A percentile compares a stretch with the other conserved stretches of the same genome.
phyloP scores from a whole-genome alignment of 2,329 filamentous ascomycete genomes.

The Dothideomycetes sp. region DNA sequence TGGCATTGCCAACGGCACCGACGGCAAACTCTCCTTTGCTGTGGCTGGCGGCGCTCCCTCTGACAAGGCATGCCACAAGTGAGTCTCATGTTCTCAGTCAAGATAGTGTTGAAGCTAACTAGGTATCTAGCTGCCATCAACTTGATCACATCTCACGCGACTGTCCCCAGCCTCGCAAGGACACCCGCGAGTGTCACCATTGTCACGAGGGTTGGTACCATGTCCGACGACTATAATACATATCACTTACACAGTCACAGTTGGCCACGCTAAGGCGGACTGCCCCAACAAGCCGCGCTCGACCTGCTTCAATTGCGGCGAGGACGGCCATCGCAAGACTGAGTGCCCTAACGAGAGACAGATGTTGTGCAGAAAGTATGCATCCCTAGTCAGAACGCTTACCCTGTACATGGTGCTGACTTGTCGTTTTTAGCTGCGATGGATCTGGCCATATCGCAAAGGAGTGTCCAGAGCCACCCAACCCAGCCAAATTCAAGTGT shows the following conservation, averaged over 20 bases:
- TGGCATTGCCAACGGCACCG: constrained; percentile 2
- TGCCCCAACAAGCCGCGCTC: constrained; percentile 5
- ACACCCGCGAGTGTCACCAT: constrained; percentile 29
- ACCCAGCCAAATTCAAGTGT: constrained; percentile 1
- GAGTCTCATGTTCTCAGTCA: too few relatives aligned
- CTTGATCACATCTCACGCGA: constrained; percentile 4
- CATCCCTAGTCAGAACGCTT: background rate
- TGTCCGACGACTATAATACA: background rate
- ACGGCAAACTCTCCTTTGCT: too few relatives aligned
- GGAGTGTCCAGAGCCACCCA: background rate
- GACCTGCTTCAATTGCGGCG: constrained; percentile 37
- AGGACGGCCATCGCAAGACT: constrained; percentile 31
- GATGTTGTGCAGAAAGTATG: background rate
- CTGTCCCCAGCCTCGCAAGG: constrained; percentile 2
- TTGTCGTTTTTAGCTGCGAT: background rate
- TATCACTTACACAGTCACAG: background rate
- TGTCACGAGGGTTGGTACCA: constrained; percentile 24
- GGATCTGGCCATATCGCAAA: background rate
- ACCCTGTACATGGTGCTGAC: background rate
- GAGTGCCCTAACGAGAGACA: background rate
- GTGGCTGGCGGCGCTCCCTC: too few relatives aligned
- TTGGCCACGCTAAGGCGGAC: constrained; percentile 2
- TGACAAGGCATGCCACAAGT: constrained; percentile 7
- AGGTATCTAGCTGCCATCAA: too few relatives aligned
- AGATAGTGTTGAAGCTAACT: too few relatives aligned